These are phyloP conservation scores for Beauveria bassiana DNA, from an alignment of 2,329 filamentous ascomycete genomes.

Conservation along the genomic window DNA sequence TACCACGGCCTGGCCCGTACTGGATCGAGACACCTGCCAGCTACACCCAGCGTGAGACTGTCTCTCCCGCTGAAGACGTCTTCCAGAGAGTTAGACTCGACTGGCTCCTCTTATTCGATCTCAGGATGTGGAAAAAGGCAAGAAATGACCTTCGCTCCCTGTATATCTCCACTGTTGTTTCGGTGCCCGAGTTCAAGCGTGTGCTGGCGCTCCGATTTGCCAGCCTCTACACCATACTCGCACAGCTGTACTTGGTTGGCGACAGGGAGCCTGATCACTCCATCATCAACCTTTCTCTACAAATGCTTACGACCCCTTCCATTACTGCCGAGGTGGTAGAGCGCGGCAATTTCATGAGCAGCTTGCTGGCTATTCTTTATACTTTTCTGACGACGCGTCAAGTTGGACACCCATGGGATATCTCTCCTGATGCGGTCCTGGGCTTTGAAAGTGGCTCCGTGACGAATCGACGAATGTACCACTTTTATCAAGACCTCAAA, in stretches of 20 bases:
- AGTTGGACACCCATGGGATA: constrained; percentile 86
- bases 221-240: constrained; percentile 85
- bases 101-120: constrained; percentile 88
- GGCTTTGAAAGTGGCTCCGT: constrained; percentile 93
- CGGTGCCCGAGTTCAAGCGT: constrained; percentile 92
- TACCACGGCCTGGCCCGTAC: constrained; percentile 64
- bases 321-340: constrained; percentile 95
- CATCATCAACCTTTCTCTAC: constrained; percentile 93
- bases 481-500: constrained; percentile 92
- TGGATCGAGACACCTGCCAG: constrained; percentile 76
- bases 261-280: constrained; percentile 96
- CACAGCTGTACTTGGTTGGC: constrained; percentile 90
- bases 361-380: constrained; percentile 90
- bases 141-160: constrained; percentile 84
- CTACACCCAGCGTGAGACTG: constrained; percentile 54
- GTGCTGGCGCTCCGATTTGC: constrained; percentile 90
- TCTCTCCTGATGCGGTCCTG: constrained; percentile 76
- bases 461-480: constrained; percentile 90
- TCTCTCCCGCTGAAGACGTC: constrained; percentile 74
- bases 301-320: constrained; percentile 93
- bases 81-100: constrained; percentile 85
- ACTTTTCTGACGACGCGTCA: constrained; percentile 95
- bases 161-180: constrained; percentile 94
- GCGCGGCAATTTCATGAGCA: constrained; percentile 90
- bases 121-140: constrained; percentile 94